A percentile compares a stretch with the other conserved stretches of the same genome.
These are phyloP conservation scores for Arabis alpina DNA, from an alignment of 345 rosid genomes.

Conservation along the genomic window DNA sequence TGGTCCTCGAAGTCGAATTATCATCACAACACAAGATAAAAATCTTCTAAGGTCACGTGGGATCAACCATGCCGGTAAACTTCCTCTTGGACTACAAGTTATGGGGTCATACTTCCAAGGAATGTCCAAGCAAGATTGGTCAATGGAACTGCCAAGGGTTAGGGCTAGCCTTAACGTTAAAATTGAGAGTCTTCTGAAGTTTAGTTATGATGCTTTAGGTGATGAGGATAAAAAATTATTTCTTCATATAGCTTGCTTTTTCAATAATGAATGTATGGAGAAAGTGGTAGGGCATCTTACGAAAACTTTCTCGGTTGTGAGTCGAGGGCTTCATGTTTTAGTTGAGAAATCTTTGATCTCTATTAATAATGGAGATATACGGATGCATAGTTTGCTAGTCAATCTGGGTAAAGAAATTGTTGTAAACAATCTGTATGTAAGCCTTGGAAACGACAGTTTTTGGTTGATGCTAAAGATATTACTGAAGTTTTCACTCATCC, in stretches of 20 bases:
- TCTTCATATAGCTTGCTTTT: slow-evolving; percentile 45
- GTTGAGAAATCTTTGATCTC: slow-evolving; percentile 31
- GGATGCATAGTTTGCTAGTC: slow-evolving; percentile 37
- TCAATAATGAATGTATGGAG: background rate
- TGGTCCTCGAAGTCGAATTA: no score
- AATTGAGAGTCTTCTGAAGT: slow-evolving; percentile 23
- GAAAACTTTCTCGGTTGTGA: background rate
- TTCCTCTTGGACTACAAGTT: background rate
- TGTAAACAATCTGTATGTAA: slow-evolving; percentile 4
- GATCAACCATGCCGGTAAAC: no score
- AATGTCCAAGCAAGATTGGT: slow-evolving; percentile 20
- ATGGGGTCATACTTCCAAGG: slow-evolving; percentile 27
- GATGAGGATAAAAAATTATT: slow-evolving; percentile 33
- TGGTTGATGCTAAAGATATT: slow-evolving; percentile 30
- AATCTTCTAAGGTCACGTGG: no score
- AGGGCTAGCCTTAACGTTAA: slow-evolving; percentile 7
- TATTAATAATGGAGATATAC: background rate
- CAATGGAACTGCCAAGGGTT: slow-evolving; percentile 14
- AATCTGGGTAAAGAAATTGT: slow-evolving; percentile 39
- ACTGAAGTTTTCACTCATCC: slow-evolving; percentile 13
- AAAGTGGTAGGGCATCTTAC: background rate
- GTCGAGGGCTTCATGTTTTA: background rate
- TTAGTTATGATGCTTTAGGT: slow-evolving; percentile 43
- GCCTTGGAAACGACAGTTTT: slow-evolving; percentile 24
- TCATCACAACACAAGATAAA: no score